phyloP scores from a whole-genome alignment of 2,329 filamentous ascomycete species.

The Colletotrichum godetiae region DNA sequence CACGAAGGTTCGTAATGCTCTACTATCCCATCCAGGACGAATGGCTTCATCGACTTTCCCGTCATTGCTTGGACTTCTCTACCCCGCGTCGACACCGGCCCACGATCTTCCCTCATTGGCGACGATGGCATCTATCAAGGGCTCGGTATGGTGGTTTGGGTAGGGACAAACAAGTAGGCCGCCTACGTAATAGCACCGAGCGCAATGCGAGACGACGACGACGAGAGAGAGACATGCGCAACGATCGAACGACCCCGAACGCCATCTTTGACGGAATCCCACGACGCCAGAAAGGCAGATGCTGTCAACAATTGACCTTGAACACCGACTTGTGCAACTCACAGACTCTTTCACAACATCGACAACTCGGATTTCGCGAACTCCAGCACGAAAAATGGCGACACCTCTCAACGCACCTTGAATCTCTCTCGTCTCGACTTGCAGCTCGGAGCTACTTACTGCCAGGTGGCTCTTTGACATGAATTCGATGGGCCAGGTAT shows the following conservation, averaged over 20 bases:
- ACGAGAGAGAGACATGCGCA: constrained; percentile 18
- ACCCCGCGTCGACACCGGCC: constrained; percentile 11
- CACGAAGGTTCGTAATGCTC: constrained; percentile 65
- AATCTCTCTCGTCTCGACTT: constrained; percentile 4
- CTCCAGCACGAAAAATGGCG: no score
- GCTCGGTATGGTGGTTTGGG: background rate
- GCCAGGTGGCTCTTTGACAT: background rate
- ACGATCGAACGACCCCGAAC: background rate
- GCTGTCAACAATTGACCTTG: no score
- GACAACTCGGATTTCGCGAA: no score
- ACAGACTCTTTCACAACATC: no score
- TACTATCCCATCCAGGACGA: background rate
- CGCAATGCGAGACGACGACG: constrained; percentile 13
- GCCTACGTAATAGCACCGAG: background rate
- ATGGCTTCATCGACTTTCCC: constrained; percentile 24
- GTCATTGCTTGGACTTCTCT: constrained; percentile 10
- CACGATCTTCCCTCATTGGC: constrained; percentile 7
- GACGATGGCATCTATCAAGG: constrained; percentile 12
- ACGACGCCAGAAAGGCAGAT: background rate
- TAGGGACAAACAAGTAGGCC: background rate
- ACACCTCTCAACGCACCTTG: no score
- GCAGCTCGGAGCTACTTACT: background rate
- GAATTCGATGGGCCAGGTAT: constrained; percentile 4
- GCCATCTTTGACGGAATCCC: background rate
- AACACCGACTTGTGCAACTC: no score